phyloP scores from a whole-genome alignment of 345 rosid genomes.

The Brassica incana region DNA sequence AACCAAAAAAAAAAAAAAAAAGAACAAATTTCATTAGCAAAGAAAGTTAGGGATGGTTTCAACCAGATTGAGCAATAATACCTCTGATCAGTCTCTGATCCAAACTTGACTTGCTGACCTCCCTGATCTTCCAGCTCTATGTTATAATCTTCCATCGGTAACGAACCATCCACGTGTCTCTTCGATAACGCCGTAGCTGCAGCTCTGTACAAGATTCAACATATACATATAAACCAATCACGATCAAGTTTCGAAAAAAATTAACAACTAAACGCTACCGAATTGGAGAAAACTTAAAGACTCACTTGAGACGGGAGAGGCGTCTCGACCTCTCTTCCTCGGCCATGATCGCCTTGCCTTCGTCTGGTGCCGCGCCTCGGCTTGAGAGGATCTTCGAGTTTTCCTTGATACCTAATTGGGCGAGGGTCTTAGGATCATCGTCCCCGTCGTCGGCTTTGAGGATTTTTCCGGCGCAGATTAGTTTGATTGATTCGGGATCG shows the following conservation, averaged over 20 bases:
- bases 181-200: constrained; percentile 74
- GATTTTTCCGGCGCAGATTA: constrained; percentile 77
- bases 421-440: constrained; percentile 47
- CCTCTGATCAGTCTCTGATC: constrained; percentile 83
- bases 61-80: constrained; percentile 23
- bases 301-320: constrained; percentile 77
- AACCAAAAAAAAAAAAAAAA: background rate
- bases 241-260: too few species aligned
- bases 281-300: background rate
- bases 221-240: too few species aligned
- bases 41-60: background rate
- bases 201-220: constrained; percentile 51
- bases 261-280: background rate
- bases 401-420: constrained; percentile 62
- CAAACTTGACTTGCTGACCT: constrained; percentile 65
- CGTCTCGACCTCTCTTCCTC: constrained; percentile 78
- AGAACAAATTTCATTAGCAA: background rate
- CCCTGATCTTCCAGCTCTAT: constrained; percentile 87
- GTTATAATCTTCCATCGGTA: constrained; percentile 70
- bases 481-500: constrained; percentile 57
- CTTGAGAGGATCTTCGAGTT: constrained; percentile 75
- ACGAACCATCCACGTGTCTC: constrained; percentile 76
- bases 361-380: constrained; percentile 56
- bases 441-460: constrained; percentile 56
- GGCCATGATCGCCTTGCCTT: constrained; percentile 65